These are phyloP conservation scores for Fusarium graminum DNA, from an alignment of 2,329 filamentous ascomycete species.

Conservation along the genomic window DNA sequence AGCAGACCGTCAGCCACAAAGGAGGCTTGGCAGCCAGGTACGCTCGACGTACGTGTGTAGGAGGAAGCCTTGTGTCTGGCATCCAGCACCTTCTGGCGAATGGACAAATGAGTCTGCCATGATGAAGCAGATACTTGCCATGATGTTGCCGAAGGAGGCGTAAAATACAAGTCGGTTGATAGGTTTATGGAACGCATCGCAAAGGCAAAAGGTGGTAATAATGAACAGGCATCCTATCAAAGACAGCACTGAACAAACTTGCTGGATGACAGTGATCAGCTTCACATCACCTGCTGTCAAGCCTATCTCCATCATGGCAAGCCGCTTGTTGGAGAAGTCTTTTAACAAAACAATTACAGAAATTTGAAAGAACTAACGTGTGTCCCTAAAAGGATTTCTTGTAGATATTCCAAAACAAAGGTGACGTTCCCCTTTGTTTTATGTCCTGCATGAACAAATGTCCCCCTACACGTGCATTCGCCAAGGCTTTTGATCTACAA, in stretches of 20 bases:
- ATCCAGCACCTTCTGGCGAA: not conserved
- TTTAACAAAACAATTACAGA: not conserved
- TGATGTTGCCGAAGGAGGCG: constrained; percentile 15
- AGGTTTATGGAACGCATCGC: constrained; percentile 10
- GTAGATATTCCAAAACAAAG: accelerated
- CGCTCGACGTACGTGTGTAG: constrained; percentile 5
- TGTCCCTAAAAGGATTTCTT: not conserved
- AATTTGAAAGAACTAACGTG: not conserved
- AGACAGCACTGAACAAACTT: constrained; percentile 15
- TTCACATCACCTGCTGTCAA: not conserved
- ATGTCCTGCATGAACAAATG: accelerated
- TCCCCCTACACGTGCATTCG: constrained; percentile 1
- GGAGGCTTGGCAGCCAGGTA: accelerated
- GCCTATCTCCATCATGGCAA: not conserved
- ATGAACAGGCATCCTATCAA: constrained; percentile 17
- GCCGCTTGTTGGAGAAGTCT: accelerated
- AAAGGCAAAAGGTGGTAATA: constrained; percentile 7
- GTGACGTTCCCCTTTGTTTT: not conserved
- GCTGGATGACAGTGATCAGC: constrained; percentile 20
- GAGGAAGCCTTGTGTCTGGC: constrained; percentile 6
- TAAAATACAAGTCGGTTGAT: constrained; percentile 6
- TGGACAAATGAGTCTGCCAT: constrained; percentile 16
- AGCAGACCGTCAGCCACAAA: not conserved
- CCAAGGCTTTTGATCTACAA: constrained; percentile 1
- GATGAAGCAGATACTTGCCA: constrained; percentile 23